Base-by-base conservation (phyloP, 2,329 filamentous ascomycete species). In the Cordyceps sp. region DNA sequence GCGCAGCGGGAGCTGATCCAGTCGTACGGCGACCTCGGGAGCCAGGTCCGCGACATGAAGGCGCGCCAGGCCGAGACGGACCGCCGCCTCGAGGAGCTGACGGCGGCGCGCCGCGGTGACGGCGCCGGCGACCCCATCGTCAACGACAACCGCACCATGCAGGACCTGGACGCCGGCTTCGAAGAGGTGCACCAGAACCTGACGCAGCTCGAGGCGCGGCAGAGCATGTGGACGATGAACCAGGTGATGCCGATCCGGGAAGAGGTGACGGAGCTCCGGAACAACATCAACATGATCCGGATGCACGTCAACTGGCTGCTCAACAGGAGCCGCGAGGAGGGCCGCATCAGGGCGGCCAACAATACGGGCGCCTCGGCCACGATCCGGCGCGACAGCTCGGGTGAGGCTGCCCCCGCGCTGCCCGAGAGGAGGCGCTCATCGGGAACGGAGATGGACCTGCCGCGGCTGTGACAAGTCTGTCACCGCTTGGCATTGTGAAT, bases 211-310 rank as follows among this genome's bases (percentile, higher is more conserved):
- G 70, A 75, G 43, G 66, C 64, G 4, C 62, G 68, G 30, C 69
- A 74, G 44, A 69, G 63, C 21, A 65, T 73, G 50, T 65, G 69
- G 59, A 59, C 72, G 8, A 59, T 75, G 44, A 74, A 73, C 41
- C 68, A 75, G 46, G 65, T 69, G 5, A 61, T 72, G 43, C 69
- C 66, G 7, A 64, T 76, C 37, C 69, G 71, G 35, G 69, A 76
- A 36, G 68, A 74, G 47, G 60, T 76, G n/a, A 62, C 64, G 4
- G 71, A 76, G 45, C 54, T 72, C 26, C 57, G 63, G 27, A 70
- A 64, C 49, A 70, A 62, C 39, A 54, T 70, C 37, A 68, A 67
- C 31, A 64, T 70, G 42, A 58, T 73, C 27, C 61, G 62, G 33
- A 71, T 72, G 66, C 66, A 73, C 39, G 63, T 71, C 28, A 64